Percentiles rank a stretch among this genome's conserved stretches.
These are phyloP conservation scores for Daedaleopsis sinensis DNA, from an alignment of 768 basidiomycete species.

Conservation along the genomic window DNA sequence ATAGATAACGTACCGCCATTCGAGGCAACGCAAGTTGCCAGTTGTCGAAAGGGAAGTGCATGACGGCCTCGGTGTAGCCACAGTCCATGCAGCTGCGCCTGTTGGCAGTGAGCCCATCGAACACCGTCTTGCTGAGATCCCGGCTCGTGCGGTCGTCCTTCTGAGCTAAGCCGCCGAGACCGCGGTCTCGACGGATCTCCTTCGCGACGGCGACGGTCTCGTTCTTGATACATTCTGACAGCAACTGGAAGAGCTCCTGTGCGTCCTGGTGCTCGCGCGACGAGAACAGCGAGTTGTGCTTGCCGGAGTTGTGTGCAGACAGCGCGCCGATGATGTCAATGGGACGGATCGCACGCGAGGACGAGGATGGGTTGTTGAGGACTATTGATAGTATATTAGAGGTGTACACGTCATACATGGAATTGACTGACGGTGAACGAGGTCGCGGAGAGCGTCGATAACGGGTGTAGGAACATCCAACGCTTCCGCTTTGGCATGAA, in stretches of 20 bases:
- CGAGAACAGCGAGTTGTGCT: constrained; percentile 68
- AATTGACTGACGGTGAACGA: constrained; percentile 60
- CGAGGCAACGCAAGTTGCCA: constrained; percentile 79
- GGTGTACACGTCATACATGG: constrained; percentile 4
- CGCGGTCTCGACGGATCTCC: constrained; percentile 71
- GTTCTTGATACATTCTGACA: constrained; percentile 87
- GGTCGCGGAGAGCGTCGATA: constrained; percentile 75
- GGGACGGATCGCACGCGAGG: constrained; percentile 69
- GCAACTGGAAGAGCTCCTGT: constrained; percentile 94
- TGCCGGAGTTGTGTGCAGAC: constrained; percentile 53
- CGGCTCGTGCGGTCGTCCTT: constrained; percentile 24
- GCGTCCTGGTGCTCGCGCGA: constrained; percentile 98
- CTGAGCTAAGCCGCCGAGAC: constrained; percentile 60
- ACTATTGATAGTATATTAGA: constrained; percentile 41
- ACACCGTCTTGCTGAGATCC: constrained; percentile 68
- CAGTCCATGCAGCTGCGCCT: constrained; percentile 85
- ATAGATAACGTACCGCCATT: constrained; percentile 50
- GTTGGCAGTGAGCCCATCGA: constrained; percentile 91
- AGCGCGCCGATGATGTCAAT: constrained; percentile 72
- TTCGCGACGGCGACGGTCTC: constrained; percentile 76
- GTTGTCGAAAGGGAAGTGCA: constrained; percentile 88
- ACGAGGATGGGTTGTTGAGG: constrained; percentile 62
- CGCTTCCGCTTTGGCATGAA: constrained; percentile 75
- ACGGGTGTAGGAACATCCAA: constrained; percentile 86
- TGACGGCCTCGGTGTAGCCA: constrained; percentile 92